These are phyloP conservation scores for Rhodamnia argentea DNA, from an alignment of 345 rosid genomes.

Conservation along the genomic window DNA sequence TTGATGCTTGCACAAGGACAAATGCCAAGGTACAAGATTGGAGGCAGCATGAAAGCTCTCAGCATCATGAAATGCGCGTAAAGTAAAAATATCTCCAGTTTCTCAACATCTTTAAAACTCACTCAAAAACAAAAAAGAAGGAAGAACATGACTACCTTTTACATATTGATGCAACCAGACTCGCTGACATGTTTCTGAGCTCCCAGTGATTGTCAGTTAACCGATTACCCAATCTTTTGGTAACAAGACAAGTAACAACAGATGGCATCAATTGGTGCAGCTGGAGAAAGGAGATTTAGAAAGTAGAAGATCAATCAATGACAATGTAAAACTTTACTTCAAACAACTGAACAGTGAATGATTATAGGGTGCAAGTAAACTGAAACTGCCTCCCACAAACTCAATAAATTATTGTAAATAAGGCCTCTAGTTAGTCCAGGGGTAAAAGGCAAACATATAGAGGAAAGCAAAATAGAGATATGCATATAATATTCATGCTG, in stretches of 20 bases:
- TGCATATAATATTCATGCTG: background rate
- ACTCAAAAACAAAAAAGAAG: background rate
- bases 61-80: background rate
- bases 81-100: background rate
- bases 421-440: background rate
- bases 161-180: slow-evolving; percentile 58
- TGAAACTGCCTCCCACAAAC: background rate
- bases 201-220: slow-evolving; percentile 75
- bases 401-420: background rate
- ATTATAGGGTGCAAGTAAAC: background rate
- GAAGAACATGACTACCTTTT: slow-evolving; percentile 33
- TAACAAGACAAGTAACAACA: slow-evolving; percentile 65
- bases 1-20: background rate
- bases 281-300: slow-evolving; percentile 30
- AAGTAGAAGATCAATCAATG: background rate
- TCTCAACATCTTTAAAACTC: background rate
- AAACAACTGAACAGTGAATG: background rate
- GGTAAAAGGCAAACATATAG: background rate
- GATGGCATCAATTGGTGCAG: slow-evolving; percentile 82
- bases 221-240: slow-evolving; percentile 57
- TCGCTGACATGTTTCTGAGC: slow-evolving; percentile 63
- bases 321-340: background rate
- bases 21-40: background rate
- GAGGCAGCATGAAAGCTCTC: background rate
- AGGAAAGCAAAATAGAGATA: background rate